These are phyloP conservation scores for Populus hybrid DNA, from an alignment of 441 rosid species.

Conservation along the genomic window DNA sequence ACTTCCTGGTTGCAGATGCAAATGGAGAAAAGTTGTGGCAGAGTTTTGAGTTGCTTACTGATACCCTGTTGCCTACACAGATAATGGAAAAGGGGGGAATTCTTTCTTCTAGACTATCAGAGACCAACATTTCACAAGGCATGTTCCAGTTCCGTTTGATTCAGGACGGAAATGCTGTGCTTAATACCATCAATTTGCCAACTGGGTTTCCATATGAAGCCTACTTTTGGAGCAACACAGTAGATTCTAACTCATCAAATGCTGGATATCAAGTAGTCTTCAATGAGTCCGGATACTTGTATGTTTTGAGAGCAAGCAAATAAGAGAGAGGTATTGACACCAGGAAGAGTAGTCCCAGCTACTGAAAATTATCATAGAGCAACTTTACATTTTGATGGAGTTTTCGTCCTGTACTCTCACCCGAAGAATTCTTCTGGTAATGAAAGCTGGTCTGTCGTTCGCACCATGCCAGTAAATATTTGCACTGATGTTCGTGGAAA, in stretches of 20 bases:
- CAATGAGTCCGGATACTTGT: not conserved
- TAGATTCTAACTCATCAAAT: constrained; percentile 4
- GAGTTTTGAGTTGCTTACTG: constrained; percentile 43
- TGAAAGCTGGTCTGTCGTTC: too few relatives aligned
- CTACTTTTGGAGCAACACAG: constrained; percentile 14
- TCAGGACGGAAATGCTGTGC: constrained; percentile 24
- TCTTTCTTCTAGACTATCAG: constrained; percentile 19
- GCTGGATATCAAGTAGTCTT: constrained; percentile 12
- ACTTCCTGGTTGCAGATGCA: constrained; percentile 25
- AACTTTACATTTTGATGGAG: constrained; percentile 38
- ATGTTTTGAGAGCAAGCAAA: constrained; percentile 4
- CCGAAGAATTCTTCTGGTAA: constrained; percentile 31
- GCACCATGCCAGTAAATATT: too few relatives aligned
- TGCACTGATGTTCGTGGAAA: too few relatives aligned
- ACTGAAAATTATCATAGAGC: constrained; percentile 35
- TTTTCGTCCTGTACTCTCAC: constrained; percentile 27
- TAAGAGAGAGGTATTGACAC: not conserved
- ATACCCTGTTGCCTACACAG: constrained; percentile 46
- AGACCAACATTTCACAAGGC: constrained; percentile 29
- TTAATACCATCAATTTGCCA: constrained; percentile 20
- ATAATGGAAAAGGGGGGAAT: not conserved
- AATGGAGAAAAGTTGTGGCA: constrained; percentile 32
- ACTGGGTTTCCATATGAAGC: constrained; percentile 2
- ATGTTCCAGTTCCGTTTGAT: constrained; percentile 33
- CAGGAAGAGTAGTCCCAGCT: not conserved